Evolutionary conservation across 2,329 filamentous ascomycete genomes (phyloP).

Genomic region (Ilyonectria robusta): DNA sequence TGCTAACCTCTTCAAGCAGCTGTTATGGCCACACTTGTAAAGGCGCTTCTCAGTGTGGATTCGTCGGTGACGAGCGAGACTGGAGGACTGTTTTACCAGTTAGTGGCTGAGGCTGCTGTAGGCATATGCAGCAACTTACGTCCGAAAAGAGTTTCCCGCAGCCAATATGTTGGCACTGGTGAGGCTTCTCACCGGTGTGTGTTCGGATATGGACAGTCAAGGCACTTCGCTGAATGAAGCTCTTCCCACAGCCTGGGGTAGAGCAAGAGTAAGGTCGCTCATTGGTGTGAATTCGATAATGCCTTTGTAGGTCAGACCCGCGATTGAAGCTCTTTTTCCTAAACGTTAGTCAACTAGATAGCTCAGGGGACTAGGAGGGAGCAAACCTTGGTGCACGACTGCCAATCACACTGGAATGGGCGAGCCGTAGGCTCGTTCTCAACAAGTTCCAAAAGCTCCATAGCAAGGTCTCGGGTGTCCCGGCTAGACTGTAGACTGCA

Average conservation of each 20-base stretch:
- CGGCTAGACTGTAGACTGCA: neutral
- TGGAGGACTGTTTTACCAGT: slow-evolving; percentile 67
- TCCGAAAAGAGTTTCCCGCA: slow-evolving; percentile 80
- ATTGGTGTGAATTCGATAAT: slow-evolving; percentile 81
- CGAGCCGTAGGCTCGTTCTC: slow-evolving; percentile 74
- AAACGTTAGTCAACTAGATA: slow-evolving; percentile 27
- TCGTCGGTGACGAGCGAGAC: slow-evolving; percentile 74
- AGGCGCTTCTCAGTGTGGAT: slow-evolving; percentile 77
- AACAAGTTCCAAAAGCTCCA: slow-evolving; percentile 77
- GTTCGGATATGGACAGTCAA: slow-evolving; percentile 80
- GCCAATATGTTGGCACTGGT: slow-evolving; percentile 75
- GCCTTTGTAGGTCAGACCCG: slow-evolving; percentile 79
- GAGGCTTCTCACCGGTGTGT: slow-evolving; percentile 80
- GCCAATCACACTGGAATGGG: slow-evolving; percentile 76
- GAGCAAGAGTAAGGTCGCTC: slow-evolving; percentile 77
- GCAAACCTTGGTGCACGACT: slow-evolving; percentile 71
- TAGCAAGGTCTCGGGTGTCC: slow-evolving; percentile 26
- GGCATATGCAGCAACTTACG: slow-evolving; percentile 60
- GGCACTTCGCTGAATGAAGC: slow-evolving; percentile 79
- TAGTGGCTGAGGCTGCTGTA: slow-evolving; percentile 14
- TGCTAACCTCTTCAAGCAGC: slow-evolving; percentile 72
- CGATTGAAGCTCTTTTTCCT: slow-evolving; percentile 75
- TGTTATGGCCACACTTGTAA: slow-evolving; percentile 73
- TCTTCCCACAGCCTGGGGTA: slow-evolving; percentile 74
- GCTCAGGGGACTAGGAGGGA: neutral